phyloP scores from a whole-genome alignment of 352 stramenopile species.

The Pythium grandisporangium region DNA sequence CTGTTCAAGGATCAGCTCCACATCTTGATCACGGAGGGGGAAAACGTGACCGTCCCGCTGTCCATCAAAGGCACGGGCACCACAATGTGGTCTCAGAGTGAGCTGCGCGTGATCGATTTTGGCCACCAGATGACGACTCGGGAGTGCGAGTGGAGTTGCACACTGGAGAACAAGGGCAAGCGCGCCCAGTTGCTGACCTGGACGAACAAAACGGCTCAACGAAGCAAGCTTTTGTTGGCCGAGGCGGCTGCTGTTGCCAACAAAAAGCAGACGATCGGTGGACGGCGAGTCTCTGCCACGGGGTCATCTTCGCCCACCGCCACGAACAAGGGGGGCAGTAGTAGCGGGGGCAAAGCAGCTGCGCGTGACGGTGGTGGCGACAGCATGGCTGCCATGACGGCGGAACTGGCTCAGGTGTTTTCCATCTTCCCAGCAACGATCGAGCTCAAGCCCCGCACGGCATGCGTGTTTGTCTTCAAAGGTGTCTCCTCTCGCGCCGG shows the following conservation, averaged over 20 bases:
- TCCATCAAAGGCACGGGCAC: conserved; percentile 89
- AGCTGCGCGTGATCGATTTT: conserved; percentile 89
- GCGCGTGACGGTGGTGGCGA: conserved; percentile 14
- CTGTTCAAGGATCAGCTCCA: conserved; percentile 91
- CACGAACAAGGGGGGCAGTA: not conserved
- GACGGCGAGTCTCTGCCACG: no score
- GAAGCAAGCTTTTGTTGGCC: conserved; percentile 6
- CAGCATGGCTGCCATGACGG: not conserved
- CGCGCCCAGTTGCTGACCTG: conserved; percentile 88
- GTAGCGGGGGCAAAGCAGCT: conserved; percentile 11
- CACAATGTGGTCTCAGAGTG: conserved; percentile 89
- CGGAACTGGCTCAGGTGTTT: conserved; percentile 63
- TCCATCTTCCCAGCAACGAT: conserved; percentile 88
- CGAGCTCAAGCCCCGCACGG: conserved; percentile 90
- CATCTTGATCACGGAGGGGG: conserved; percentile 88
- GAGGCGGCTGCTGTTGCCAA: conserved; percentile 7
- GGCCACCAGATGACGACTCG: conserved; percentile 86
- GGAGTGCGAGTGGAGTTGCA: conserved; percentile 88
- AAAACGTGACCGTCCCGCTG: conserved; percentile 85
- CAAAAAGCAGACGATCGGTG: conserved; percentile 15
- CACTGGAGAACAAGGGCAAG: conserved; percentile 94
- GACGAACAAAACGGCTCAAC: conserved; percentile 65
- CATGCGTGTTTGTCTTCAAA: conserved; percentile 91
- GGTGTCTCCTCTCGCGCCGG: conserved; percentile 61
- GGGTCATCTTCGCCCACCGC: no score